phyloP scores from a whole-genome alignment of 345 rosid species.

The Hirschfeldia incana region DNA sequence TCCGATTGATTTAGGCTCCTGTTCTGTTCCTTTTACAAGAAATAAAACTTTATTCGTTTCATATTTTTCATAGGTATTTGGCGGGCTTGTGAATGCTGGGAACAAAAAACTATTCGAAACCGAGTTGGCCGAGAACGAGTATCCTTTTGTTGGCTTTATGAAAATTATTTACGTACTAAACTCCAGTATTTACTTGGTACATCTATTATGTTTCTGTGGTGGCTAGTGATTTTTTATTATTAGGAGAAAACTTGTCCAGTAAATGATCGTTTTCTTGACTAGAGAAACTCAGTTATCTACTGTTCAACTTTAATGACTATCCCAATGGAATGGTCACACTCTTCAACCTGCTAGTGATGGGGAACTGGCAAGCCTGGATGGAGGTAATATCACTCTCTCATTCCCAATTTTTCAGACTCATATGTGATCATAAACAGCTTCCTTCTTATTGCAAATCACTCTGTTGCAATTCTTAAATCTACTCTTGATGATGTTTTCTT shows the following conservation, averaged over 20 bases:
- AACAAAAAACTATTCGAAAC: conserved; percentile 59
- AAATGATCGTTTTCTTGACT: conserved; percentile 46
- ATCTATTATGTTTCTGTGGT: neutral
- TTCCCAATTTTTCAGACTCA: neutral
- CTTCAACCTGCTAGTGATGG: conserved; percentile 87
- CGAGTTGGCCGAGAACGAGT: conserved; percentile 71
- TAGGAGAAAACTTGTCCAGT: neutral
- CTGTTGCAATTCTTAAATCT: neutral
- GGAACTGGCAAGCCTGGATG: conserved; percentile 96
- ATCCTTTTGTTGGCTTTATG: conserved; percentile 51
- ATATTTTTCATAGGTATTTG: conserved; percentile 60
- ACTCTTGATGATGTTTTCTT: conserved; percentile 28
- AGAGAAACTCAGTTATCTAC: conserved; percentile 57
- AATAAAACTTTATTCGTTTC: neutral
- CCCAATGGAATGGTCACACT: conserved; percentile 99
- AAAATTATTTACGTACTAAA: neutral
- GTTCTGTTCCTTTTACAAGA: neutral
- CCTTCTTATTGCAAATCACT: neutral
- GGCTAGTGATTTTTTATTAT: neutral
- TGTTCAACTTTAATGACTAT: conserved; percentile 92
- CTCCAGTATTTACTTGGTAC: conserved; percentile 7
- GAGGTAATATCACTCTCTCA: conserved; percentile 52
- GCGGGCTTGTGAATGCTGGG: conserved; percentile 93
- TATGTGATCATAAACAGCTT: conserved; percentile 12
- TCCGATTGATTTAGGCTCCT: neutral